Conservation (phyloP, 2,329 filamentous ascomycete genomes). For the Hypoxylon sp. region DNA sequence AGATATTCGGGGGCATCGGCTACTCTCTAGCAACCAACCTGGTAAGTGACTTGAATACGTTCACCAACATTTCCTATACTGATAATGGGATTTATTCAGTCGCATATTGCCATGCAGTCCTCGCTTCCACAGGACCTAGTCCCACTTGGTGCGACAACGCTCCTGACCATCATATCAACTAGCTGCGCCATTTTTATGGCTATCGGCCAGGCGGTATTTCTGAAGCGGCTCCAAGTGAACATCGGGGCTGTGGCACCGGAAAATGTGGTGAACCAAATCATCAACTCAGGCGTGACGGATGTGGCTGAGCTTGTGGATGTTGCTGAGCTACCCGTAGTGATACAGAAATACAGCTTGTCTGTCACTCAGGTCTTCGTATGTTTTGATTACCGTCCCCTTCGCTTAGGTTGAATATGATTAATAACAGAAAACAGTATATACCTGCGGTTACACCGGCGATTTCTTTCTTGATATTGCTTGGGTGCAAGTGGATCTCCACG, state of each 20-base stretch:
- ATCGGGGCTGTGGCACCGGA: constrained; percentile 25
- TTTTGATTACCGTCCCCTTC: not conserved
- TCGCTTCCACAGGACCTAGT: constrained; percentile 45
- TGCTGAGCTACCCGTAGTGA: constrained; percentile 14
- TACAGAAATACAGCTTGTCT: constrained; percentile 36
- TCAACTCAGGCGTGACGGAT: constrained; percentile 34
- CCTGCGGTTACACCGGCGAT: constrained; percentile 34
- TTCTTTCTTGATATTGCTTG: constrained; percentile 31
- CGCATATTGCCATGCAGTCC: constrained; percentile 43
- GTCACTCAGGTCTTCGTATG: constrained; percentile 46
- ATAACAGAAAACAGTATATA: constrained; percentile 35
- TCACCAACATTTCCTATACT: not conserved
- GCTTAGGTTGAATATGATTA: not conserved
- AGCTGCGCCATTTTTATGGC: constrained; percentile 45
- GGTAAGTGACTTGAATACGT: constrained; percentile 21
- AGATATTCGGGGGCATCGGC: constrained; percentile 45
- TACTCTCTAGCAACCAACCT: constrained; percentile 37
- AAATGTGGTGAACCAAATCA: constrained; percentile 32
- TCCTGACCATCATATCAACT: constrained; percentile 39
- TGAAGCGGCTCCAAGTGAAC: constrained; percentile 31
- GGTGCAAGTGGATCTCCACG: constrained; percentile 42
- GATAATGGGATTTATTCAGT: constrained; percentile 12
- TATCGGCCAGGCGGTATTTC: constrained; percentile 41
- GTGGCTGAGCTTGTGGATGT: constrained; percentile 25
- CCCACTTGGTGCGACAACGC: constrained; percentile 36